A percentile compares a stretch with the other conserved stretches of the same genome.
phyloP scores from a whole-genome alignment of 1,139 yeast species.

The Debaryomycetaceae sp. region DNA sequence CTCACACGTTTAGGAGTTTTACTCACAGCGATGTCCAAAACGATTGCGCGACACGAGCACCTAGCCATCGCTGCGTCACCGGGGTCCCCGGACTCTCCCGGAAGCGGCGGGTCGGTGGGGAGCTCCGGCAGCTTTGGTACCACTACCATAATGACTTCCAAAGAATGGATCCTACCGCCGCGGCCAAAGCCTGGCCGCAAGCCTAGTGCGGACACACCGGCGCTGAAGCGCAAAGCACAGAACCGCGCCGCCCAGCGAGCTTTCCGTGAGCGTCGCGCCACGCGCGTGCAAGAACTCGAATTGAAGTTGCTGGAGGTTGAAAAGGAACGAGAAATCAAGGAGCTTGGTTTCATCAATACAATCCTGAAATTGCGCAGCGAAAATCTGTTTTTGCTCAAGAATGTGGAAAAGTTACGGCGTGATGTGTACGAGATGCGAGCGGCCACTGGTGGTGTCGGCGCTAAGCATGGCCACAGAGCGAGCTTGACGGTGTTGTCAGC shows the following conservation, averaged over 20 bases:
- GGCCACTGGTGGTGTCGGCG: slow-evolving; percentile 4
- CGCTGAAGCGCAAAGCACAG: slow-evolving; percentile 82
- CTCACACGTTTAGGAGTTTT: too few relatives aligned
- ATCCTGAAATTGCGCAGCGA: slow-evolving; percentile 39
- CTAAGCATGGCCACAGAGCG: too few relatives aligned
- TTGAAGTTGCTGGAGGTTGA: slow-evolving; percentile 55
- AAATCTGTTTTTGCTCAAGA: slow-evolving; percentile 33
- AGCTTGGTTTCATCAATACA: slow-evolving; percentile 54
- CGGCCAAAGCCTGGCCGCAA: slow-evolving; percentile 88
- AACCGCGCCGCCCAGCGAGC: slow-evolving; percentile 96
- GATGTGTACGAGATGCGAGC: slow-evolving; percentile 14
- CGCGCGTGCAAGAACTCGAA: slow-evolving; percentile 47
- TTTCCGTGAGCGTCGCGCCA: slow-evolving; percentile 77
- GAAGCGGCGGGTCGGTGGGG: slow-evolving; percentile 2
- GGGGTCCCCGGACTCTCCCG: slow-evolving; percentile 11
- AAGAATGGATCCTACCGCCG: slow-evolving; percentile 88
- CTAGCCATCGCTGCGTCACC: slow-evolving; percentile 28
- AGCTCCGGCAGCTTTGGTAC: slow-evolving; percentile 5
- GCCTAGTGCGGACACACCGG: slow-evolving; percentile 72
- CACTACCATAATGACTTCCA: slow-evolving; percentile 67
- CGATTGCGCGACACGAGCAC: slow-evolving; percentile 37
- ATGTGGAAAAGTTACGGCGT: slow-evolving; percentile 31
- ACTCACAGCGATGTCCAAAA: slow-evolving; percentile 19
- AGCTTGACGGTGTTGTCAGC: too few relatives aligned
- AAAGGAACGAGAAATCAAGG: slow-evolving; percentile 58